phyloP scores from a whole-genome alignment of 805 yeast genomes.

The Suhomyces tanzawaensis region DNA sequence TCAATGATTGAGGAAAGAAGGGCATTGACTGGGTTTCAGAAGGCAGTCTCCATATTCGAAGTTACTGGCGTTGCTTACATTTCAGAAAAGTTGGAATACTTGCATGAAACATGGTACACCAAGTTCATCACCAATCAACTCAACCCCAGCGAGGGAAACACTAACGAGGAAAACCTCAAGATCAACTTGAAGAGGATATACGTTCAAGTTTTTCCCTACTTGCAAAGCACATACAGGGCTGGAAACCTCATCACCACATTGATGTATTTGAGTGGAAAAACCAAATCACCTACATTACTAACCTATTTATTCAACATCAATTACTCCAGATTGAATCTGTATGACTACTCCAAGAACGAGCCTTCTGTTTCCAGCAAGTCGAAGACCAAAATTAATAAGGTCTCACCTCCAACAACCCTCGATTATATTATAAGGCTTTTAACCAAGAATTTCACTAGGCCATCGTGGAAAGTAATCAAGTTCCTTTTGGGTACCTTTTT shows the following conservation, averaged over 20 bases:
- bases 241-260: conserved; percentile 58
- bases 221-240: conserved; percentile 46
- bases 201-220: conserved; percentile 59
- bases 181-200: conserved; percentile 40
- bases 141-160: conserved; percentile 16
- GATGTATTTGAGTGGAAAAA: conserved; percentile 62
- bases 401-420: conserved; percentile 40
- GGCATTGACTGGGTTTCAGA: conserved; percentile 53
- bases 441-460: conserved; percentile 20
- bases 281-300: conserved; percentile 60
- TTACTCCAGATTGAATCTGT: conserved; percentile 58
- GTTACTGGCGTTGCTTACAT: conserved; percentile 68
- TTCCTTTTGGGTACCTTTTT: conserved; percentile 51
- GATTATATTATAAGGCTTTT: conserved; percentile 33
- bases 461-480: conserved; percentile 31
- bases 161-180: conserved; percentile 24
- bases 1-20: conserved; percentile 49
- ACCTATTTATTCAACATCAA: conserved; percentile 62
- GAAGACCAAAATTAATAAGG: conserved; percentile 20
- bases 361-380: conserved; percentile 3
- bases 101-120: conserved; percentile 63
- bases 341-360: conserved; percentile 46
- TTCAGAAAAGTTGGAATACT: conserved; percentile 61
- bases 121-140: conserved; percentile 51
- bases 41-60: conserved; percentile 52